Conservation (phyloP, 177 flowering plant genomes). For the Vitis hybrid region DNA sequence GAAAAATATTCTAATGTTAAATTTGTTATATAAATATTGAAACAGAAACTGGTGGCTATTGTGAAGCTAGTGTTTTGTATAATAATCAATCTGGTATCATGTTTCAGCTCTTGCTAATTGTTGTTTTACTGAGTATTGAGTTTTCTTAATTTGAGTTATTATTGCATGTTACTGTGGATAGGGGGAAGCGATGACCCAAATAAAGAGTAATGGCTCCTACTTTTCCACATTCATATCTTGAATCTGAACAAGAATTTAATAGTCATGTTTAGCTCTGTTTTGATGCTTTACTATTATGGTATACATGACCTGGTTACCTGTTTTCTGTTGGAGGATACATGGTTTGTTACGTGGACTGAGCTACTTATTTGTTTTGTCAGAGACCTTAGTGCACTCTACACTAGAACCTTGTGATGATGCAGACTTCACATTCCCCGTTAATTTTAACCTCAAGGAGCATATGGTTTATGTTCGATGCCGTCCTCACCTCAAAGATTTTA, state of each 20-base stretch:
- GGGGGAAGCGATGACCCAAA: not conserved
- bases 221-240: not conserved
- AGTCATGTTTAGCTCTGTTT: not conserved
- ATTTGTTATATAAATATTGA: too few relatives aligned
- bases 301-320: not conserved
- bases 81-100: too few relatives aligned
- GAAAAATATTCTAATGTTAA: too few relatives aligned
- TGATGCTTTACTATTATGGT: not conserved
- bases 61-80: too few relatives aligned
- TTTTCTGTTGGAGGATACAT: not conserved
- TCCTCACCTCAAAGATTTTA: slow-evolving; percentile 78
- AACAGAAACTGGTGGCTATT: too few relatives aligned
- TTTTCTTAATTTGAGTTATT: not conserved
- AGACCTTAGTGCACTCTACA: slow-evolving; percentile 91
- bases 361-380: slow-evolving; percentile 42
- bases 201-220: not conserved
- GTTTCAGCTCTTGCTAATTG: too few relatives aligned
- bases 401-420: slow-evolving; percentile 86
- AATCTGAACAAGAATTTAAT: not conserved
- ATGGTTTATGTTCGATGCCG: slow-evolving; percentile 90
- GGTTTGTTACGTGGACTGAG: slow-evolving; percentile 2
- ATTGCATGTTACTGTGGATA: not conserved
- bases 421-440: slow-evolving; percentile 88
- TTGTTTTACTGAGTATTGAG: not conserved
- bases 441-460: slow-evolving; percentile 74